Evolutionary conservation across 768 basidiomycete species (phyloP).

Genomic region (Tricholoma saponaceum): DNA sequence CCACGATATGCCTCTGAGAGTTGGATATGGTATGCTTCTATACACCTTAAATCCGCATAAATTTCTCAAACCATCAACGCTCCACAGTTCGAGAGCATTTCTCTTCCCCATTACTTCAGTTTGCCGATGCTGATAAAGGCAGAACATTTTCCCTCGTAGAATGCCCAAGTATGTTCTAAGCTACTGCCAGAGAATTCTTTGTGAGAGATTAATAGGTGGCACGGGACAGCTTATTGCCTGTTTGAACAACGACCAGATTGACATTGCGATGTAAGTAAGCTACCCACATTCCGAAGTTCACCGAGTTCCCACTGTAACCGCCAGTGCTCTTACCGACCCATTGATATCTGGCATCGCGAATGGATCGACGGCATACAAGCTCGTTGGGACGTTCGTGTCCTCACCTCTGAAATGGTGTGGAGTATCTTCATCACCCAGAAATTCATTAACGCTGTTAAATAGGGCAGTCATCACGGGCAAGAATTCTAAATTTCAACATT

Average conservation of each 20-base stretch:
- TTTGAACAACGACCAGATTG: constrained; percentile 72
- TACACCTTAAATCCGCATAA: background rate
- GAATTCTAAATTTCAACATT: constrained; percentile 61
- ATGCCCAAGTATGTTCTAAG: constrained; percentile 66
- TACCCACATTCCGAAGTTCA: background rate
- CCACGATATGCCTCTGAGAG: constrained; percentile 31
- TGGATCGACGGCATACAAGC: constrained; percentile 82
- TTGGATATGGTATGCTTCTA: constrained; percentile 41
- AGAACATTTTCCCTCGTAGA: constrained; percentile 80
- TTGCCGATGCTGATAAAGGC: constrained; percentile 61
- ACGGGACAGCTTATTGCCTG: constrained; percentile 81
- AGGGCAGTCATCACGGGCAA: constrained; percentile 94
- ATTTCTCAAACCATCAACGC: background rate
- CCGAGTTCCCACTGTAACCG: constrained; percentile 2
- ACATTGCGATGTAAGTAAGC: constrained; percentile 78
- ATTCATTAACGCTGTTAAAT: background rate
- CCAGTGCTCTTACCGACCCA: constrained; percentile 84
- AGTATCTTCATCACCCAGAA: background rate
- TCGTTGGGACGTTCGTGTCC: constrained; percentile 88
- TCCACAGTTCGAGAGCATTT: constrained; percentile 80
- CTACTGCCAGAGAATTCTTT: constrained; percentile 1
- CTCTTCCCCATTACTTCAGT: constrained; percentile 87
- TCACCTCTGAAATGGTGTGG: constrained; percentile 83
- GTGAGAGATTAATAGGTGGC: constrained; percentile 51
- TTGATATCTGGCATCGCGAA: constrained; percentile 92